A percentile compares a stretch with the other conserved stretches of the same genome.
Conservation (phyloP, 352 stramenopile genomes). For the Globisporangium splendens region DNA sequence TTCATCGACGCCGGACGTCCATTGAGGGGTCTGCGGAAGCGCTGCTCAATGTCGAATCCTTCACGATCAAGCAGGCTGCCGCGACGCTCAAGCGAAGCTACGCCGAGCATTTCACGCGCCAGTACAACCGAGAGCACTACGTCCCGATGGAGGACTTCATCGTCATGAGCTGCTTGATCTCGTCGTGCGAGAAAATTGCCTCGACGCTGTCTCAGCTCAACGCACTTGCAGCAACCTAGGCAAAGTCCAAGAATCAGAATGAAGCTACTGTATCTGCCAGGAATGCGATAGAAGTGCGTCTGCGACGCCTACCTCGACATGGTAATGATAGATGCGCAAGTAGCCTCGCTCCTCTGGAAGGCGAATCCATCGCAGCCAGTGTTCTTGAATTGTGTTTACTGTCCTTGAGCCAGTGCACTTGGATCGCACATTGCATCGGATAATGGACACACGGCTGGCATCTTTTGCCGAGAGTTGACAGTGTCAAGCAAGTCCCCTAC, state of each 20-base stretch:
- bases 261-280: not conserved
- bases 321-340: no score
- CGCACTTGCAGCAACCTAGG: constrained; percentile 42
- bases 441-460: no score
- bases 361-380: no score
- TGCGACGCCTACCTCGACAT: no score
- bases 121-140: constrained; percentile 22
- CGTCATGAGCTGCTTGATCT: constrained; percentile 68
- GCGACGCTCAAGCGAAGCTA: constrained; percentile 46
- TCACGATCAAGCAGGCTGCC: constrained; percentile 44
- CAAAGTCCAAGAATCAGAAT: not conserved
- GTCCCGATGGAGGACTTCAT: constrained; percentile 59
- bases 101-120: constrained; percentile 33
- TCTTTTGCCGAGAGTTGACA: no score
- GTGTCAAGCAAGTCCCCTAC: no score
- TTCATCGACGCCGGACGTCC: constrained; percentile 3
- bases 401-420: no score
- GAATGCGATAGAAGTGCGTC: not conserved
- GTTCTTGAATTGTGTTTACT: no score
- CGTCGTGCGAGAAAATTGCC: constrained; percentile 46
- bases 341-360: no score
- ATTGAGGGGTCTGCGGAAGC: constrained; percentile 16
- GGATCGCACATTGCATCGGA: no score
- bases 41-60: constrained; percentile 42
- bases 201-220: constrained; percentile 49